A percentile compares a stretch with the other conserved stretches of the same genome.
Conservation (phyloP, 148 eudicot species). For the Rheum nobile region DNA sequence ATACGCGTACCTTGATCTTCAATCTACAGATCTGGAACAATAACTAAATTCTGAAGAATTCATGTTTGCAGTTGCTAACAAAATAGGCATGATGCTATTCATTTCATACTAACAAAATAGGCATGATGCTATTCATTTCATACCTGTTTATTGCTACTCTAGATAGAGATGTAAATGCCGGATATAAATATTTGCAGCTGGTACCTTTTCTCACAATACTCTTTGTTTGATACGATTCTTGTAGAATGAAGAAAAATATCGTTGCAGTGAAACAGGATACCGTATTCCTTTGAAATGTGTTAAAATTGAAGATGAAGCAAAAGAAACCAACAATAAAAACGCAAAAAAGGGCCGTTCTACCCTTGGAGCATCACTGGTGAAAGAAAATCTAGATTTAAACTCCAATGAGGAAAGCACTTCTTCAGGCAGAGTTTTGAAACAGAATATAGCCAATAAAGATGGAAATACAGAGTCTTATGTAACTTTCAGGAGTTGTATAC, state of each 20-base stretch:
- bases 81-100: neutral
- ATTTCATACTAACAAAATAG: neutral
- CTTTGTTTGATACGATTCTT: neutral
- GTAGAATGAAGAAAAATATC: constrained; percentile 66
- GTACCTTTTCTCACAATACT: neutral
- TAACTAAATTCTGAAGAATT: neutral
- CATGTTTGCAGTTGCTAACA: neutral
- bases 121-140: neutral
- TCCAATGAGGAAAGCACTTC: neutral
- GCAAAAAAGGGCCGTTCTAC: constrained; percentile 25
- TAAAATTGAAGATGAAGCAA: constrained; percentile 23
- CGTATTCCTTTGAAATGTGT: constrained; percentile 76
- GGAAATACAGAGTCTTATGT: constrained; percentile 34
- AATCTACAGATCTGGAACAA: neutral
- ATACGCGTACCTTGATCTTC: neutral
- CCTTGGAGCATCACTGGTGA: constrained; percentile 18
- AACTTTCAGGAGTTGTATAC: constrained; percentile 81
- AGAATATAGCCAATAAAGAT: constrained; percentile 27
- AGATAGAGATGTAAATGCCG: neutral
- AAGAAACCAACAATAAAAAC: constrained; percentile 19
- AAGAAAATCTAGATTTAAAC: neutral
- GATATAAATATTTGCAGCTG: neutral
- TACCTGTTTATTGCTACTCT: neutral
- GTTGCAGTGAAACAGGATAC: constrained; percentile 93
- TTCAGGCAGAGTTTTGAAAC: constrained; percentile 26